phyloP scores from a whole-genome alignment of 768 basidiomycete species.

The Tulasnella calospora region DNA sequence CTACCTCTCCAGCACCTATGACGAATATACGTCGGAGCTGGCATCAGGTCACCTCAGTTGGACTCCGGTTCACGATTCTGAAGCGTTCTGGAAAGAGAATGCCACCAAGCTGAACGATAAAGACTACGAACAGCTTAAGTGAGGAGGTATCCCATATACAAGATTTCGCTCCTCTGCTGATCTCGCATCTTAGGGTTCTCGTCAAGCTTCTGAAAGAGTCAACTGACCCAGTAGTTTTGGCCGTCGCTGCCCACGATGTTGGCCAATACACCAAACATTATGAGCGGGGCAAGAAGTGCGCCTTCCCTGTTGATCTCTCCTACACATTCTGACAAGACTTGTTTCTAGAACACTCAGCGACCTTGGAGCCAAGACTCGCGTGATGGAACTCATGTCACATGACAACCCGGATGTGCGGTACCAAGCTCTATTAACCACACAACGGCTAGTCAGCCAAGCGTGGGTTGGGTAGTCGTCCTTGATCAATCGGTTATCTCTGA shows the following conservation, averaged over 20 bases:
- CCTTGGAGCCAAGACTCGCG: conserved; percentile 76
- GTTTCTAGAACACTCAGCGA: conserved; percentile 65
- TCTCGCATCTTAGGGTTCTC: conserved; percentile 50
- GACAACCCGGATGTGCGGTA: conserved; percentile 85
- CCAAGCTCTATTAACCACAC: conserved; percentile 83
- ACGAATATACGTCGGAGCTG: conserved; percentile 91
- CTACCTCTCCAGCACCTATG: conserved; percentile 66
- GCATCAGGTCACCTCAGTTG: conserved; percentile 86
- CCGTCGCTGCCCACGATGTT: conserved; percentile 88
- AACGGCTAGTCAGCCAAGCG: conserved; percentile 85
- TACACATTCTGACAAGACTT: neutral
- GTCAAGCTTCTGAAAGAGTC: conserved; percentile 66
- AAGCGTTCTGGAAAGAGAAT: conserved; percentile 98
- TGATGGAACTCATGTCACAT: conserved; percentile 92
- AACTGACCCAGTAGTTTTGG: conserved; percentile 70
- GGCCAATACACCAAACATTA: conserved; percentile 91
- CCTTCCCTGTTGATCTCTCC: neutral
- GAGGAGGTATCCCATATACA: conserved; percentile 23
- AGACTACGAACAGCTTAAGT: conserved; percentile 83
- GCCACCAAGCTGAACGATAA: conserved; percentile 79
- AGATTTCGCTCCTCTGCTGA: neutral
- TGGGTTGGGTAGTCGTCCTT: conserved; percentile 43
- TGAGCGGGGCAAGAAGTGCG: conserved; percentile 85
- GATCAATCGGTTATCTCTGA: conserved; percentile 13
- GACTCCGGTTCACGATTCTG: conserved; percentile 94